These are phyloP conservation scores for Boletus bicolor DNA, from an alignment of 768 basidiomycete species.

Conservation along the genomic window DNA sequence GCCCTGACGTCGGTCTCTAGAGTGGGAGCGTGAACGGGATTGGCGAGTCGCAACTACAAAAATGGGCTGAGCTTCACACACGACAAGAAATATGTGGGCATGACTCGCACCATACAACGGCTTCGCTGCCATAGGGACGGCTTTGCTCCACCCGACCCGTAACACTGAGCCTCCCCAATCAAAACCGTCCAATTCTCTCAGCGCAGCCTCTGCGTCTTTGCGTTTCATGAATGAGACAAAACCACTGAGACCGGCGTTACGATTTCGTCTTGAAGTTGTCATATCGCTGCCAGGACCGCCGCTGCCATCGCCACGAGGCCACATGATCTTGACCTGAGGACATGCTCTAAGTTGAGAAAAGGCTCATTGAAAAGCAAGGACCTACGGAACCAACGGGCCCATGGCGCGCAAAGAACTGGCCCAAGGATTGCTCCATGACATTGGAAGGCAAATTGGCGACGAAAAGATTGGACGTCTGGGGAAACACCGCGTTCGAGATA, in stretches of 20 bases:
- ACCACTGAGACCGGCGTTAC: slow-evolving; percentile 81
- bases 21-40: slow-evolving; percentile 34
- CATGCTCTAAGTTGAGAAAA: neutral
- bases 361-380: slow-evolving; percentile 8
- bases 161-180: slow-evolving; percentile 92
- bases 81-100: neutral
- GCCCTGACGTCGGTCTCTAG: slow-evolving; percentile 29
- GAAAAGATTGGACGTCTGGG: slow-evolving; percentile 90
- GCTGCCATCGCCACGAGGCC: slow-evolving; percentile 83
- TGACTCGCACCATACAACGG: slow-evolving; percentile 69
- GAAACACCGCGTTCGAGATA: slow-evolving; percentile 1
- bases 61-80: neutral
- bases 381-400: slow-evolving; percentile 92
- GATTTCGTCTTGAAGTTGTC: slow-evolving; percentile 64
- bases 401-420: slow-evolving; percentile 84
- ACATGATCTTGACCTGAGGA: slow-evolving; percentile 93
- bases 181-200: slow-evolving; percentile 87
- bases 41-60: slow-evolving; percentile 22
- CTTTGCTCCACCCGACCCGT: slow-evolving; percentile 96
- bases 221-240: slow-evolving; percentile 98
- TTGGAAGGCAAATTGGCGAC: slow-evolving; percentile 89
- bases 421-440: slow-evolving; percentile 82
- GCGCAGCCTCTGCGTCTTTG: slow-evolving; percentile 83
- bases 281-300: slow-evolving; percentile 72
- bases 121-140: slow-evolving; percentile 79